phyloP scores from a whole-genome alignment of 306 rosid species.

The Adenanthera pavonina region DNA sequence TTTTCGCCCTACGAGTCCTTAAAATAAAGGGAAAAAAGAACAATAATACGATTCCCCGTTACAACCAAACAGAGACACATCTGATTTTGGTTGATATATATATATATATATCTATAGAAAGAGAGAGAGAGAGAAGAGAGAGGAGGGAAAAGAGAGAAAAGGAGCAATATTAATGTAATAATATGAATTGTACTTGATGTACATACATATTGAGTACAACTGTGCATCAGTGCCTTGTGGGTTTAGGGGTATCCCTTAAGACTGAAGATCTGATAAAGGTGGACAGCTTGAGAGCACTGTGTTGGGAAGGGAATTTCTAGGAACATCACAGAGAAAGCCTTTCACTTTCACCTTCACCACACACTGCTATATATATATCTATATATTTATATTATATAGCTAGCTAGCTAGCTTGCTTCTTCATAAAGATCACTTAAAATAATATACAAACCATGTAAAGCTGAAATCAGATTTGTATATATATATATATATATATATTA shows the following conservation, averaged over 20 bases:
- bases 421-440: constrained; percentile 19
- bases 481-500: neutral
- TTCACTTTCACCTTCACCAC: constrained; percentile 36
- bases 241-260: constrained; percentile 47
- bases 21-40: constrained; percentile 3
- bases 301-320: constrained; percentile 44
- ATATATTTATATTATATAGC: neutral
- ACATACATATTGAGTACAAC: constrained; percentile 9
- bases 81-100: no score
- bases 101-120: neutral
- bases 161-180: neutral
- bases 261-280: constrained; percentile 61
- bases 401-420: constrained; percentile 26
- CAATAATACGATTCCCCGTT: constrained; percentile 34
- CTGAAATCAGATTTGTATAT: constrained; percentile 21
- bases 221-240: neutral
- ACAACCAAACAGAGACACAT: constrained; percentile 16
- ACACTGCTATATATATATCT: constrained; percentile 37
- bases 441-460: constrained; percentile 34
- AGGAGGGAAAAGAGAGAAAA: neutral
- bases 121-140: no score
- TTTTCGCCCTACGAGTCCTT: neutral
- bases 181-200: constrained; percentile 30
- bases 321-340: neutral
- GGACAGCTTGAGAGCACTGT: constrained; percentile 84